Evolutionary conservation across 2,329 filamentous ascomycete genomes (phyloP).

Genomic region (Hypocreales sp.): DNA sequence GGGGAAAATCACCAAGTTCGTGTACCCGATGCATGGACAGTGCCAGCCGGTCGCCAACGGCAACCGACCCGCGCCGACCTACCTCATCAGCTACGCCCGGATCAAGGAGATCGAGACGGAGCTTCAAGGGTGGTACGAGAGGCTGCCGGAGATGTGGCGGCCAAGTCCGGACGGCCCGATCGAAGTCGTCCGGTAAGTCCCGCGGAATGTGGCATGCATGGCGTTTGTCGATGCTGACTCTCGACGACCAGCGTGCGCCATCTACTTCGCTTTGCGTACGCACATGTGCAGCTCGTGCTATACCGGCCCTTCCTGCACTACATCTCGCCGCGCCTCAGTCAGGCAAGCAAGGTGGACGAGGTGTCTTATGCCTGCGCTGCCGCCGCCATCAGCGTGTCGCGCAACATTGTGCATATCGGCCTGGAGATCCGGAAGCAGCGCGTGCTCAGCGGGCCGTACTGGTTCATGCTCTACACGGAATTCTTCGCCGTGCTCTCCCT

Average conservation of each 20-base stretch:
- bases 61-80: slow-evolving; percentile 30
- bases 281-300: slow-evolving; percentile 68
- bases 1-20: slow-evolving; percentile 45
- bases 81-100: slow-evolving; percentile 45
- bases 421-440: slow-evolving; percentile 62
- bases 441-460: slow-evolving; percentile 66
- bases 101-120: slow-evolving; percentile 51
- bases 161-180: slow-evolving; percentile 63
- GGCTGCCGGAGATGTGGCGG: slow-evolving; percentile 59
- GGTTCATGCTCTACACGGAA: slow-evolving; percentile 75
- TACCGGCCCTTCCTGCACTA: slow-evolving; percentile 78
- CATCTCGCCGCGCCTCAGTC: slow-evolving; percentile 47
- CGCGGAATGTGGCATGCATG: too few relatives aligned
- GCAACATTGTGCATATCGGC: slow-evolving; percentile 67
- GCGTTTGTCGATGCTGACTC: too few relatives aligned
- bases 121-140: slow-evolving; percentile 46
- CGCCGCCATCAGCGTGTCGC: slow-evolving; percentile 44
- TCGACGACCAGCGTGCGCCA: slow-evolving; percentile 42
- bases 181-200: slow-evolving; percentile 57
- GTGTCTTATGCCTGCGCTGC: slow-evolving; percentile 61
- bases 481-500: slow-evolving; percentile 71
- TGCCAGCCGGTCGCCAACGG: slow-evolving; percentile 29
- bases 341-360: slow-evolving; percentile 49
- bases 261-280: slow-evolving; percentile 63
- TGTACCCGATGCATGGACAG: slow-evolving; percentile 47